These are phyloP conservation scores for Plasmodium berghei DNA, from an alignment of 169 alveolate species.

Conservation along the genomic window DNA sequence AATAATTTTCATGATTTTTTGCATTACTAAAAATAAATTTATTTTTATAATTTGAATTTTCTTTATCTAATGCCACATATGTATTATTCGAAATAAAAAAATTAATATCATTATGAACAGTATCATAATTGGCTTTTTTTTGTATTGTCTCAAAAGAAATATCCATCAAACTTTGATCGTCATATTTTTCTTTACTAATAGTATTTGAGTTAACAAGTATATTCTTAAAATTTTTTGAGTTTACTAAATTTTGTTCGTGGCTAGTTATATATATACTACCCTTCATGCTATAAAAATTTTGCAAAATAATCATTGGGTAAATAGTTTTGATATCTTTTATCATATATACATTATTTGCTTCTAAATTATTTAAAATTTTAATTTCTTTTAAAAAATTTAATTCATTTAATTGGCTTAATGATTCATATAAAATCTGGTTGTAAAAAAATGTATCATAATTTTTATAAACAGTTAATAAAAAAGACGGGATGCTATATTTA, in stretches of 20 bases:
- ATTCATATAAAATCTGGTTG: conserved; percentile 42
- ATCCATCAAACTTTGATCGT: not conserved
- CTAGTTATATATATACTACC: conserved; percentile 50
- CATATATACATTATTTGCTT: conserved; percentile 44
- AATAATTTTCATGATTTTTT: too few relatives aligned
- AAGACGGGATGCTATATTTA: conserved; percentile 55
- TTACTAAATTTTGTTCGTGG: conserved; percentile 11
- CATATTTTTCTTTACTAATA: not conserved
- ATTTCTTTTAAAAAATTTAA: conserved; percentile 25
- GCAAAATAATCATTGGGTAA: conserved; percentile 46
- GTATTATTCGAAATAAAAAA: conserved; percentile 33
- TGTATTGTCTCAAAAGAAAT: conserved; percentile 35
- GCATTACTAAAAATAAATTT: conserved; percentile 19
- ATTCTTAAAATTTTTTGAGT: conserved; percentile 14
- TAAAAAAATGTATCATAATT: conserved; percentile 47
- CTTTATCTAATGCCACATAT: conserved; percentile 49
- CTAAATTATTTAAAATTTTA: conserved; percentile 22
- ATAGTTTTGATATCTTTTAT: conserved; percentile 47
- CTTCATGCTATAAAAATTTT: conserved; percentile 43
- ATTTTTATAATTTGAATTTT: conserved; percentile 34
- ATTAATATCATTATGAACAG: conserved; percentile 18
- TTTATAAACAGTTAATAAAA: conserved; percentile 39
- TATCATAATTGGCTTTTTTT: conserved; percentile 14
- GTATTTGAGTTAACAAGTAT: not conserved
- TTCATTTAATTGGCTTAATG: conserved; percentile 10